A percentile compares a stretch with the other conserved stretches of the same genome.
These are phyloP conservation scores for Phialophora chinensis DNA, from an alignment of 2,329 filamentous ascomycete genomes.

Conservation along the genomic window DNA sequence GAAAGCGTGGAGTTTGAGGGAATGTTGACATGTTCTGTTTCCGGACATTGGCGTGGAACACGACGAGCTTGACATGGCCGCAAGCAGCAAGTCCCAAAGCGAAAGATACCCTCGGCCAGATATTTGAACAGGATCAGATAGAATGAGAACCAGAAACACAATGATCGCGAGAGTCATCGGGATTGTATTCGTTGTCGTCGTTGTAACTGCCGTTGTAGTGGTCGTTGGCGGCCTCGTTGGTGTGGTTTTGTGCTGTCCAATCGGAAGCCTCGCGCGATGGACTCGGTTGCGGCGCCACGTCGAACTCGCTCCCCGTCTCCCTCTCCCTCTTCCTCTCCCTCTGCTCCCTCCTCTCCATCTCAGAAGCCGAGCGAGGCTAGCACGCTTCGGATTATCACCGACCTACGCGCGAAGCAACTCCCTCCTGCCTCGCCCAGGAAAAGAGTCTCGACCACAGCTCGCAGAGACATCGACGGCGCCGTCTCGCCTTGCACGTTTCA, in stretches of 20 bases:
- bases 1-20: slow-evolving; percentile 4
- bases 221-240: background rate
- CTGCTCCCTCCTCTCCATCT: background rate
- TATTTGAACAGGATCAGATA: background rate
- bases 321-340: background rate
- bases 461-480: slow-evolving; percentile 20
- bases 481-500: slow-evolving; percentile 17
- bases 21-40: slow-evolving; percentile 18
- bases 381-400: slow-evolving; percentile 26
- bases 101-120: background rate
- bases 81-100: background rate
- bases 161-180: background rate
- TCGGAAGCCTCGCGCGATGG: slow-evolving; percentile 14
- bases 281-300: background rate
- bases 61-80: background rate
- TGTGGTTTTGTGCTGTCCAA: background rate
- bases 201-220: background rate
- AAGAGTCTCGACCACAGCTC: slow-evolving; percentile 21
- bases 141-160: background rate
- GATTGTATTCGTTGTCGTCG: background rate
- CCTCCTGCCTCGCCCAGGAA: slow-evolving; percentile 26
- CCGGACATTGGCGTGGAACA: slow-evolving; percentile 1
- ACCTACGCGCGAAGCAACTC: slow-evolving; percentile 23
- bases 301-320: background rate
- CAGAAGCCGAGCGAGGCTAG: background rate